Evolutionary conservation across 441 rosid species (phyloP), one percentile per base, ranked within the genome.

Genomic region (Populus hybrid): DNA sequence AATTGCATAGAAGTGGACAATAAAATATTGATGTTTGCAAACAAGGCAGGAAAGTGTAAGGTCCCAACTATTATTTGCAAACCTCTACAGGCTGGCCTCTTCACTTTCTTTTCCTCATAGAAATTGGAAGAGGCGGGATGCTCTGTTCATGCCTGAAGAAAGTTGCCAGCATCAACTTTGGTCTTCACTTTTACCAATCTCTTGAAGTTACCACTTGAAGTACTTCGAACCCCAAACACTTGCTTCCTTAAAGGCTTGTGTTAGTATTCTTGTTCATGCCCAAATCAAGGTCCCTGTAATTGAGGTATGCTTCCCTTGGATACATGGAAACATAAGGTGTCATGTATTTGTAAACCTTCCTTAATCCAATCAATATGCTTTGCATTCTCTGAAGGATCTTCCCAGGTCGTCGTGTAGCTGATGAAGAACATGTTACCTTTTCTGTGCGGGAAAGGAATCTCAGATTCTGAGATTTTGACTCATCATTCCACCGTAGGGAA

Each of bases 401-500:
- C 69, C 96, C 94, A 91, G 12, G 11, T 61, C 9, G 88, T 76
- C 0, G 90, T 70, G 73, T 88, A 90, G 71, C 85, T 94, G 67
- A 90, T 86, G 85, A 82, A 88, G 79, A 72, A 91, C 35, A 87
- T 61, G 63, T 73, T 83, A 0, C 92, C 88, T 1, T 76, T 80
- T 3, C 94, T 70, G 9, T 91, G 96, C 0, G 96, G 92, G 50
- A 90, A 88, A 2, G 96, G 88, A 32, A 86, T 89, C 2, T 80
- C 90, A 0, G 81, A 64, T 18, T 77, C 84, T 1, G 88, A 32
- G 40, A 89, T 76, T 50, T 88, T 87, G 3, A n/a, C 78, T 78
- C 91, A 89, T 86, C 85, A 76, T 87, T 4, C 97, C 97, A 1
- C 94, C 97, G n/a, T 87, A 91, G 3, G 97, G 87, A 28, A 86